Evolutionary conservation across 257 asterid species (phyloP).

Genomic region (Vinca minor): DNA sequence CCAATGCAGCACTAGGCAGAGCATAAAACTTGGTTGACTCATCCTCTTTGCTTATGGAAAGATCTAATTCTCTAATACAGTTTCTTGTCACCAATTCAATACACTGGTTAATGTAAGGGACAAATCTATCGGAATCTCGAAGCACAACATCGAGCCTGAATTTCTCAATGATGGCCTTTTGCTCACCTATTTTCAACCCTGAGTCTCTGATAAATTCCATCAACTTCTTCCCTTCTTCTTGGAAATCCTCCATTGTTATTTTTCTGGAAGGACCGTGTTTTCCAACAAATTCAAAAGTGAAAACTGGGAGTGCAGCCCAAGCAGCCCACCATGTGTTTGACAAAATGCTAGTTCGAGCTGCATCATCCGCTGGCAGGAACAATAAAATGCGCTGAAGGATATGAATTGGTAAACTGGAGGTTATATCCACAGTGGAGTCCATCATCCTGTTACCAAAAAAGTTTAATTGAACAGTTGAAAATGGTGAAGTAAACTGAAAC

Average conservation of each 20-base stretch:
- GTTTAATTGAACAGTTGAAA: no score
- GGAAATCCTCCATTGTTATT: no score
- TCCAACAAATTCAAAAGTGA: neutral
- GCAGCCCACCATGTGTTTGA: neutral
- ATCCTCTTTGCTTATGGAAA: no score
- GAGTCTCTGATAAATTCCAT: no score
- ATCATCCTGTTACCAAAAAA: neutral
- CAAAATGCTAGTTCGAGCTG: neutral
- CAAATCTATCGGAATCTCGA: no score
- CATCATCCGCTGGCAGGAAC: neutral
- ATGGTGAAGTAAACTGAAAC: no score
- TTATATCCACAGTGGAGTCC: neutral
- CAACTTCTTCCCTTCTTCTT: no score
- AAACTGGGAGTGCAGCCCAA: neutral
- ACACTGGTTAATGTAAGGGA: neutral
- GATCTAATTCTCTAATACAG: neutral
- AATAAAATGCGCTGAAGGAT: neutral
- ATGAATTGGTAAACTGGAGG: neutral
- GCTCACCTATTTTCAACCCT: neutral
- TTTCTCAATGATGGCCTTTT: neutral
- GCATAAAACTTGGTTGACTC: neutral
- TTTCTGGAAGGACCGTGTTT: neutral
- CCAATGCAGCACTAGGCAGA: neutral
- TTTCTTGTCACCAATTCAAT: neutral
- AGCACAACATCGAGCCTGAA: neutral